phyloP scores from a whole-genome alignment of 208 protist genomes.

The Trypanosoma melophagium region DNA sequence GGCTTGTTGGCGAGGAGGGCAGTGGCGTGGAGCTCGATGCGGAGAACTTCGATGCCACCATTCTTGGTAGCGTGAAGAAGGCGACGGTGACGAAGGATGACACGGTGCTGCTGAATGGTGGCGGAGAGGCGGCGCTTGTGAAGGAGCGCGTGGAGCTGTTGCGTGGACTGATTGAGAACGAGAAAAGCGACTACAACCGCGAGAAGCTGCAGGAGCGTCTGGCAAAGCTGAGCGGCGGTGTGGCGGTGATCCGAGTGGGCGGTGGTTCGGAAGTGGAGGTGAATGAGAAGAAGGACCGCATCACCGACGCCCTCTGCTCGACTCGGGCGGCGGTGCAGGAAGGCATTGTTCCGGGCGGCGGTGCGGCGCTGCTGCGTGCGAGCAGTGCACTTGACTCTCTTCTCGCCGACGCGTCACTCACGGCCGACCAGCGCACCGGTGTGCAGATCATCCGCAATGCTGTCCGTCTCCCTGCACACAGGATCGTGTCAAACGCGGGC shows the following conservation, averaged over 20 bases:
- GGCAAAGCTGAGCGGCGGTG: constrained; percentile 81
- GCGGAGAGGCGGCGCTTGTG: constrained; percentile 93
- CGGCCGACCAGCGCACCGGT: constrained; percentile 70
- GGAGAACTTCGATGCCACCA: constrained; percentile 81
- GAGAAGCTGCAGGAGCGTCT: constrained; percentile 97
- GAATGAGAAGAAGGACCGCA: constrained; percentile 99
- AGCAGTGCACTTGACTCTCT: constrained; percentile 83
- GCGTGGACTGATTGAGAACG: constrained; percentile 90
- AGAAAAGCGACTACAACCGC: constrained; percentile 96
- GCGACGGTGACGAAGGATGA: constrained; percentile 96
- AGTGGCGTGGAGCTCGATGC: constrained; percentile 92
- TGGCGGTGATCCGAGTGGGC: constrained; percentile 97
- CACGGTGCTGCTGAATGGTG: constrained; percentile 98
- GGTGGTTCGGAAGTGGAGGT: constrained; percentile 99
- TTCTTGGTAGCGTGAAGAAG: constrained; percentile 84
- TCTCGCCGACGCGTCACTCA: constrained; percentile 61
- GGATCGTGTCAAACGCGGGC: constrained; percentile 97
- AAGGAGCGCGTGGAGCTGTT: constrained; percentile 96
- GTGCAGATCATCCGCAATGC: constrained; percentile 82
- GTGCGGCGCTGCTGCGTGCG: constrained; percentile 95
- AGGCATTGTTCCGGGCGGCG: constrained; percentile 98
- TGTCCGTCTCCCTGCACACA: constrained; percentile 80
- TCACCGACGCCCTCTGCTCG: constrained; percentile 98
- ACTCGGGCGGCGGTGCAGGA: constrained; percentile 98
- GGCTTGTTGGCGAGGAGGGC: constrained; percentile 93